Evolutionary conservation across 2,329 filamentous ascomycete species (phyloP).

Genomic region (Drechslera avenae): DNA sequence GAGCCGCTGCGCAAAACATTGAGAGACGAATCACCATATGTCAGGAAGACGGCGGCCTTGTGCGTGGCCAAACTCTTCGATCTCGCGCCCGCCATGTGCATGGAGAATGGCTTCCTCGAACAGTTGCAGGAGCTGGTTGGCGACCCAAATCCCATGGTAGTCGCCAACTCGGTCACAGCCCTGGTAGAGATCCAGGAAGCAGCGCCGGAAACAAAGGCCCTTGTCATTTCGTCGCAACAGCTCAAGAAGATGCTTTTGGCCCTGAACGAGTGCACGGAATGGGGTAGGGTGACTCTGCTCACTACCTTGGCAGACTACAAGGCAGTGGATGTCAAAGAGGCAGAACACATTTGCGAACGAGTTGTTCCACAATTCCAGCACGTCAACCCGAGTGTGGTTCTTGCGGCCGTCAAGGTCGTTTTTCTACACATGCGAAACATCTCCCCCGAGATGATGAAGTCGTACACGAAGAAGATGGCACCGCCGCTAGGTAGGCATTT

Average conservation of each 20-base stretch:
- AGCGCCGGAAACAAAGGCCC: constrained; percentile 85
- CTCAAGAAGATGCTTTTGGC: constrained; percentile 97
- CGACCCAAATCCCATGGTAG: constrained; percentile 98
- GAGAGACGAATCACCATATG: constrained; percentile 96
- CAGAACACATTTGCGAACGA: constrained; percentile 96
- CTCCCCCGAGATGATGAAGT: constrained; percentile 75
- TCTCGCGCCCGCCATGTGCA: constrained; percentile 86
- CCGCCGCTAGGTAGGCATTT: constrained; percentile 77
- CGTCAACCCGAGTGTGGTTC: constrained; percentile 93
- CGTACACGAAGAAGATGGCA: constrained; percentile 98
- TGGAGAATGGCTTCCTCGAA: constrained; percentile 96
- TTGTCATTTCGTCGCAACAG: constrained; percentile 79
- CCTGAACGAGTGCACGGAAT: constrained; percentile 97
- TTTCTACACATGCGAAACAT: constrained; percentile 94
- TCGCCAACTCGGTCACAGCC: constrained; percentile 95
- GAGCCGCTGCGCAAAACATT: constrained; percentile 95
- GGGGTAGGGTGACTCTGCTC: constrained; percentile 93
- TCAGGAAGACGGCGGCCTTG: constrained; percentile 96
- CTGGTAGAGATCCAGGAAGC: constrained; percentile 89
- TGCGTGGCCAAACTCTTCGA: constrained; percentile 98
- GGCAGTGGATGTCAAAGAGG: constrained; percentile 87
- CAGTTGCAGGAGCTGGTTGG: constrained; percentile 93
- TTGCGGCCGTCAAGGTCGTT: constrained; percentile 97
- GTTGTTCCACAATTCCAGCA: constrained; percentile 98
- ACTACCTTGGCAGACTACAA: constrained; percentile 88